Evolutionary conservation across 1,139 yeast species (phyloP).

Genomic region (Magnusiomyces magnusii): DNA sequence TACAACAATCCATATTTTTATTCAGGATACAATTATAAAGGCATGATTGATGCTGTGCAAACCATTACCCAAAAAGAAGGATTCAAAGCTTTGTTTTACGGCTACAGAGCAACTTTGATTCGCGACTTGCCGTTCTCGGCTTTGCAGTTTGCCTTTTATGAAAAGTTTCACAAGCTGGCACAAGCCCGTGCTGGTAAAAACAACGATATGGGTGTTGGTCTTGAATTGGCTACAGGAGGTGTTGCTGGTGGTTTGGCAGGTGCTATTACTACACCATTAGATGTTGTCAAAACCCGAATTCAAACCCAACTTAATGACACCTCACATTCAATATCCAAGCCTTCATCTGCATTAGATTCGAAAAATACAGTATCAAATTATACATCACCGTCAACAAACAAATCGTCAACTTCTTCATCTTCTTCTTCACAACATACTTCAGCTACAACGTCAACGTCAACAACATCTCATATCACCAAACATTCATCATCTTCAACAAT

Average conservation of each 20-base stretch:
- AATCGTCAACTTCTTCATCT: slow-evolving; percentile 5
- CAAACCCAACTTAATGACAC: slow-evolving; percentile 52
- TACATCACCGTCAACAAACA: slow-evolving; percentile 15
- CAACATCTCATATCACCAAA: neutral
- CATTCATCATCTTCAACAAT: neutral
- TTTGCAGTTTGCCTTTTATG: slow-evolving; percentile 91
- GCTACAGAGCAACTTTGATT: slow-evolving; percentile 86
- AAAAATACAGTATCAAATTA: slow-evolving; percentile 10
- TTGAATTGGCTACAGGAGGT: slow-evolving; percentile 83
- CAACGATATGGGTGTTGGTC: slow-evolving; percentile 43
- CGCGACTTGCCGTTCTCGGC: slow-evolving; percentile 95
- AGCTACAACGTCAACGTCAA: neutral
- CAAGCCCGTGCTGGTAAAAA: slow-evolving; percentile 29
- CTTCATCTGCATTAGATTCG: slow-evolving; percentile 10
- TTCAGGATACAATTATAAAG: slow-evolving; percentile 82
- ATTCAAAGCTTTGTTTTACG: slow-evolving; percentile 65
- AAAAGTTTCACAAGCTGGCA: slow-evolving; percentile 47
- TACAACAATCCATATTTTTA: slow-evolving; percentile 69
- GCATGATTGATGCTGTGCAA: slow-evolving; percentile 53
- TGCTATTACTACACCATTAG: slow-evolving; percentile 71
- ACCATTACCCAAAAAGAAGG: slow-evolving; percentile 69
- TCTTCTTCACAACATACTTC: neutral
- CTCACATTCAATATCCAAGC: slow-evolving; percentile 9
- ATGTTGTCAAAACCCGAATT: slow-evolving; percentile 87
- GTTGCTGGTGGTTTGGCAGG: slow-evolving; percentile 98